phyloP scores from a whole-genome alignment of 2,329 filamentous ascomycete genomes.

The Colletotrichum cuscutae region DNA sequence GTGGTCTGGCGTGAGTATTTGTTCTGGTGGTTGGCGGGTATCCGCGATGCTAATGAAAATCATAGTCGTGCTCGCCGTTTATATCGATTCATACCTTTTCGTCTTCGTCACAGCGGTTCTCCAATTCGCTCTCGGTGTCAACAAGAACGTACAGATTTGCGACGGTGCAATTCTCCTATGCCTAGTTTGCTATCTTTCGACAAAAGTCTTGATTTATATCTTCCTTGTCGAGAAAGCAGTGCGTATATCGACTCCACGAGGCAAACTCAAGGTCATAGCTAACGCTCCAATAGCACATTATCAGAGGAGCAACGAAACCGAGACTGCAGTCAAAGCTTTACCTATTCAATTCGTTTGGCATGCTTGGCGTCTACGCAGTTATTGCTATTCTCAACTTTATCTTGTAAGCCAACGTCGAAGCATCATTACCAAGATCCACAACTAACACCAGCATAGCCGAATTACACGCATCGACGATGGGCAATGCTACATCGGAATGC shows the following conservation, averaged over 20 bases:
- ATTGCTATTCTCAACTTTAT: slow-evolving; percentile 69
- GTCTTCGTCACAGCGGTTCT: slow-evolving; percentile 67
- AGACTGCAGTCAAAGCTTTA: slow-evolving; percentile 68
- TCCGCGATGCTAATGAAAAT: not conserved
- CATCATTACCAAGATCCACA: not conserved
- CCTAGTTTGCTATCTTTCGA: slow-evolving; percentile 70
- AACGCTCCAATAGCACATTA: slow-evolving; percentile 59
- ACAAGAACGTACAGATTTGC: slow-evolving; percentile 61
- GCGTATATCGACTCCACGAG: slow-evolving; percentile 37
- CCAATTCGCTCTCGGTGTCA: slow-evolving; percentile 66
- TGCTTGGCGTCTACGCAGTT: slow-evolving; percentile 56
- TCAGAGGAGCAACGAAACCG: slow-evolving; percentile 61
- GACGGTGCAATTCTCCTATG: slow-evolving; percentile 69
- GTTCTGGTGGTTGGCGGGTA: not conserved
- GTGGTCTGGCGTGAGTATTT: slow-evolving; percentile 53
- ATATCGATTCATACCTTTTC: slow-evolving; percentile 69
- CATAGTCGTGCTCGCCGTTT: slow-evolving; percentile 69
- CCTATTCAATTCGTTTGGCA: slow-evolving; percentile 69
- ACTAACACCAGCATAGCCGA: slow-evolving; percentile 52
- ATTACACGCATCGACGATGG: slow-evolving; percentile 65
- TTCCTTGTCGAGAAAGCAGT: slow-evolving; percentile 74
- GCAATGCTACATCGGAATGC: slow-evolving; percentile 71
- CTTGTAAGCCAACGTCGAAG: slow-evolving; percentile 56
- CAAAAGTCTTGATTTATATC: slow-evolving; percentile 73
- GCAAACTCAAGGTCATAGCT: not conserved